Conservation (phyloP, 805 yeast species). For the Pichia heedii region DNA sequence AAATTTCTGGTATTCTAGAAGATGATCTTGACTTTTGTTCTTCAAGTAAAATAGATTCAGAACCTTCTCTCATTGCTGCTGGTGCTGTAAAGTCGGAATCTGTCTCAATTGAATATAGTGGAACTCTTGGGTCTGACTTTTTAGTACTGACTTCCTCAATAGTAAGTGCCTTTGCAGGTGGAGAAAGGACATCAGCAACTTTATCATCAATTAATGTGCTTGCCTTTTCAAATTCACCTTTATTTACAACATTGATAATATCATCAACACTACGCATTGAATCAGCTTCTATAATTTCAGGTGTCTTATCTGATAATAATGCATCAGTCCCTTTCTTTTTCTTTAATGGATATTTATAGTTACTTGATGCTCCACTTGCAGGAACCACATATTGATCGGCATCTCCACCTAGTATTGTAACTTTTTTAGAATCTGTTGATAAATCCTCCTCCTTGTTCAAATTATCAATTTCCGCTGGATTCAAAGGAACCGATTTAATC, state of each 20-base stretch:
- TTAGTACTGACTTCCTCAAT: constrained; percentile 7
- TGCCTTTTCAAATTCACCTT: constrained; percentile 19
- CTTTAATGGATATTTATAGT: constrained; percentile 4
- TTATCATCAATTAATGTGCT: constrained; percentile 10
- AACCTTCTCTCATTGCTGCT: constrained; percentile 37
- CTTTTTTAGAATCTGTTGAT: constrained; percentile 7
- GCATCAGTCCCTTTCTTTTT: constrained; percentile 1
- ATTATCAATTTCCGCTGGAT: neutral
- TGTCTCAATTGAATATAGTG: constrained; percentile 29
- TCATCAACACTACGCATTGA: constrained; percentile 24
- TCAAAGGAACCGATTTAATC: neutral
- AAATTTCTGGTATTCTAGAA: constrained; percentile 4
- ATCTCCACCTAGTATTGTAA: constrained; percentile 24
- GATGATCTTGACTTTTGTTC: constrained; percentile 19
- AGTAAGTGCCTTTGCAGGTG: constrained; percentile 5
- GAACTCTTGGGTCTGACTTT: constrained; percentile 19
- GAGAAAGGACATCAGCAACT: constrained; percentile 8
- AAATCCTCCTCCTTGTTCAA: constrained; percentile 1
- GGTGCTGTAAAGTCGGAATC: constrained; percentile 34
- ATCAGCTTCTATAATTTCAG: constrained; percentile 18
- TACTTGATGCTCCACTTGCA: constrained; percentile 22
- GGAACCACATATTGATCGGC: constrained; percentile 28
- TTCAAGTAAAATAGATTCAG: constrained; percentile 24
- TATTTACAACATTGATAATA: constrained; percentile 25
- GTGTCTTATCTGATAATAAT: constrained; percentile 1